These are phyloP conservation scores for Saccharomyces jurei DNA, from an alignment of 805 yeast genomes.

Conservation along the genomic window DNA sequence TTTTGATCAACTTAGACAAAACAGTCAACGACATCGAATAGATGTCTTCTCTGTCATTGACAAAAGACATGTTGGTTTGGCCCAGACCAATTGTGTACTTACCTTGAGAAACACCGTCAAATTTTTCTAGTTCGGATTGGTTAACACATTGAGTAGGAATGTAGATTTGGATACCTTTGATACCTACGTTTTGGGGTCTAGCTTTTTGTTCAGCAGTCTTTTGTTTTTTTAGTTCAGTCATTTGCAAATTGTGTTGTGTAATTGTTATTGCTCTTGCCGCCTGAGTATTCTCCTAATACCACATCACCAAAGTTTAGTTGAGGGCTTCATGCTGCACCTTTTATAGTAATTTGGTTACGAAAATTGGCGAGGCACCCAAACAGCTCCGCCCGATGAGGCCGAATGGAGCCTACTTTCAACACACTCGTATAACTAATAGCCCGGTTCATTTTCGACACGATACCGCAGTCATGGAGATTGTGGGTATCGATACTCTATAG, in stretches of 20 bases:
- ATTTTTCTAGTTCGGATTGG: conserved; percentile 80
- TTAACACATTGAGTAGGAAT: conserved; percentile 77
- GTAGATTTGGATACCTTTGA: conserved; percentile 91
- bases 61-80: conserved; percentile 96
- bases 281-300: not conserved
- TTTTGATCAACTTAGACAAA: conserved; percentile 62
- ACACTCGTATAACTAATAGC: not conserved
- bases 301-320: not conserved
- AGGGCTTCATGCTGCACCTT: not conserved
- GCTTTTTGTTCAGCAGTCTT: conserved; percentile 21
- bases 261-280: not conserved
- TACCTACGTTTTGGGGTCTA: conserved; percentile 82
- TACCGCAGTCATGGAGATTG: not conserved
- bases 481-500: not conserved
- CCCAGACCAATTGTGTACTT: conserved; percentile 98
- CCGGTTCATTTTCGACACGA: not conserved
- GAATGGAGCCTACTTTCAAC: not conserved
- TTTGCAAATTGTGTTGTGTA: conserved; percentile 1
- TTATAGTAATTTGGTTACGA: not conserved
- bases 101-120: conserved; percentile 82
- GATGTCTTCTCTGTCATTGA: conserved; percentile 94
- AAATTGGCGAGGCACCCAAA: not conserved
- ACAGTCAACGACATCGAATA: conserved; percentile 93
- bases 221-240: conserved; percentile 27
- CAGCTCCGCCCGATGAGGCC: not conserved